Conservation (phyloP, 768 basidiomycete species). For the Asterophora parasitica region DNA sequence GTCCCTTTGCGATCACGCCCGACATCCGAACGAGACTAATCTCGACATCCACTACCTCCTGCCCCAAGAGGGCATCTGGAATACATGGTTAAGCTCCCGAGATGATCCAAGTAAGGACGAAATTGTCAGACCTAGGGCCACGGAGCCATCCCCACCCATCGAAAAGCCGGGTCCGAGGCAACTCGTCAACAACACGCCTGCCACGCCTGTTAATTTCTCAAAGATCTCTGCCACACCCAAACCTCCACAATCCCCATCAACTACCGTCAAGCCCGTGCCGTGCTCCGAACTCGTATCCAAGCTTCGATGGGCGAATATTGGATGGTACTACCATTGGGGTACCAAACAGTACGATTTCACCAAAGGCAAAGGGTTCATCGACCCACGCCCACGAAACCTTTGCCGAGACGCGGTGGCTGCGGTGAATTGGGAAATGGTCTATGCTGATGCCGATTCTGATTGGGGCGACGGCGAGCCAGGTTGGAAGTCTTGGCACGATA, state of each 20-base stretch:
- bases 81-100: slow-evolving; percentile 38
- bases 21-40: slow-evolving; percentile 81
- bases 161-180: slow-evolving; percentile 50
- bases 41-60: slow-evolving; percentile 83
- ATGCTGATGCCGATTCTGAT: slow-evolving; percentile 30
- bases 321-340: slow-evolving; percentile 96
- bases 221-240: slow-evolving; percentile 53
- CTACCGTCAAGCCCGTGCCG: slow-evolving; percentile 43
- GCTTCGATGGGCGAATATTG: slow-evolving; percentile 94
- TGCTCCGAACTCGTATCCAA: slow-evolving; percentile 63
- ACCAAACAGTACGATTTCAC: slow-evolving; percentile 92
- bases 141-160: slow-evolving; percentile 18
- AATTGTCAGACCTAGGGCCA: slow-evolving; percentile 43
- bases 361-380: slow-evolving; percentile 59
- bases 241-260: slow-evolving; percentile 60
- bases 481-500: slow-evolving; percentile 72
- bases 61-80: slow-evolving; percentile 78
- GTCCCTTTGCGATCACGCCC: slow-evolving; percentile 73
- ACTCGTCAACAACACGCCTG: slow-evolving; percentile 71
- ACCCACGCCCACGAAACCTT: slow-evolving; percentile 45
- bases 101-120: slow-evolving; percentile 27
- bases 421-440: slow-evolving; percentile 72
- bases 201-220: slow-evolving; percentile 49
- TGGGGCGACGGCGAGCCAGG: slow-evolving; percentile 55
- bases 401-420: slow-evolving; percentile 59